Evolutionary conservation across 129 eudicot genomes (phyloP).

Genomic region (Logfia minima): DNA sequence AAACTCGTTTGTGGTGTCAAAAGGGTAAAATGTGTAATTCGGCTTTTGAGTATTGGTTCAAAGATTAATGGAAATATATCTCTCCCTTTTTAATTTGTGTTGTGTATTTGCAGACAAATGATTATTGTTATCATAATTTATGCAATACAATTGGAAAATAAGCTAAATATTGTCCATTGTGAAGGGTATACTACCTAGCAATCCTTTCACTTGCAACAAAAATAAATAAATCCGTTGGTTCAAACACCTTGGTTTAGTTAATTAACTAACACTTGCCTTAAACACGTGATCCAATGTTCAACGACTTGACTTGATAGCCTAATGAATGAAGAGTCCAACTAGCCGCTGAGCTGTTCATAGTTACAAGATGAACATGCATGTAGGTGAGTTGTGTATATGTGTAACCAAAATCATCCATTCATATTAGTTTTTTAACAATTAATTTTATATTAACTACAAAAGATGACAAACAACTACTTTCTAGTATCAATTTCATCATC

Average conservation of each 20-base stretch:
- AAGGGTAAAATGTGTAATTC: constrained; percentile 1
- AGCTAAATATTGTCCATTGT: background rate
- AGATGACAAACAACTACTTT: no score
- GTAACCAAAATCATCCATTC: background rate
- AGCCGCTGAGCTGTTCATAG: background rate
- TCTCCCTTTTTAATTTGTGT: background rate
- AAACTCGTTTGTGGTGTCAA: constrained; percentile 17
- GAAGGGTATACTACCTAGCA: background rate
- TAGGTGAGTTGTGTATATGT: background rate
- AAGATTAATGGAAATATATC: constrained; percentile 5
- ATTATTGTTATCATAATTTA: background rate
- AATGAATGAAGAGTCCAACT: background rate
- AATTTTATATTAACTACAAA: no score
- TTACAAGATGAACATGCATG: background rate
- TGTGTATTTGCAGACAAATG: background rate
- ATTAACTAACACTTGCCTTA: background rate
- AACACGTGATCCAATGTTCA: background rate
- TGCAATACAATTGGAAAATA: background rate
- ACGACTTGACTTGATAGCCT: background rate
- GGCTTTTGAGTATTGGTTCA: constrained; percentile 3
- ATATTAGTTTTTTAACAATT: background rate
- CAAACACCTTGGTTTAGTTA: background rate
- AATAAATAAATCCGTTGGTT: background rate
- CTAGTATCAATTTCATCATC: no score
- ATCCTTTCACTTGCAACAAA: no score